A percentile compares a stretch with the other conserved stretches of the same genome.
Evolutionary conservation across 768 basidiomycete species (phyloP).

Genomic region (Suillus tomentosus): DNA sequence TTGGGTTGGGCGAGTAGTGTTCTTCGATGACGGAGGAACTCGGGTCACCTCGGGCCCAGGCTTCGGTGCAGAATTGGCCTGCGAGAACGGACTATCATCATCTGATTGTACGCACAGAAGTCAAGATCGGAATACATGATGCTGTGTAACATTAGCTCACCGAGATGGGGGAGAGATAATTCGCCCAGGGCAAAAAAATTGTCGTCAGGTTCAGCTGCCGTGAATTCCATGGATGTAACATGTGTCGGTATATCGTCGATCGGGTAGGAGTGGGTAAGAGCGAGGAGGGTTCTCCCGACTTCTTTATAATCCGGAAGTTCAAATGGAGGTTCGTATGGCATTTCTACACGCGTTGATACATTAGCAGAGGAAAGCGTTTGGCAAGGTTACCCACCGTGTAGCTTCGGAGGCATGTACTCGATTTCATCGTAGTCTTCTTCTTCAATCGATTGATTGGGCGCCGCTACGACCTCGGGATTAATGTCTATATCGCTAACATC

Average conservation of each 20-base stretch:
- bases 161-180: constrained; percentile 25
- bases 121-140: constrained; percentile 1
- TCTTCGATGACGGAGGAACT: neutral
- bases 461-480: constrained; percentile 25
- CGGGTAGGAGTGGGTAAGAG: constrained; percentile 36
- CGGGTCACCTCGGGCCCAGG: neutral
- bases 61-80: constrained; percentile 12
- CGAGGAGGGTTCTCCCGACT: constrained; percentile 39
- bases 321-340: constrained; percentile 47
- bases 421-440: constrained; percentile 47
- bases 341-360: constrained; percentile 30
- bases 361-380: neutral
- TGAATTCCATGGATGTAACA: constrained; percentile 22
- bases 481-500: constrained; percentile 65
- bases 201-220: constrained; percentile 20
- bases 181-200: constrained; percentile 22
- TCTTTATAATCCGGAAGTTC: constrained; percentile 52
- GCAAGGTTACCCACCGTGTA: constrained; percentile 40
- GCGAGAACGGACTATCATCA: constrained; percentile 33
- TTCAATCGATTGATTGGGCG: constrained; percentile 25
- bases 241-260: constrained; percentile 35
- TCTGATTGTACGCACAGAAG: constrained; percentile 15
- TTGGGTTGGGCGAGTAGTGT: neutral
- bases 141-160: constrained; percentile 18
- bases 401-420: constrained; percentile 57